Evolutionary conservation across 176 grass and related monocot species (phyloP).

Genomic region (Pontederia crassipes): DNA sequence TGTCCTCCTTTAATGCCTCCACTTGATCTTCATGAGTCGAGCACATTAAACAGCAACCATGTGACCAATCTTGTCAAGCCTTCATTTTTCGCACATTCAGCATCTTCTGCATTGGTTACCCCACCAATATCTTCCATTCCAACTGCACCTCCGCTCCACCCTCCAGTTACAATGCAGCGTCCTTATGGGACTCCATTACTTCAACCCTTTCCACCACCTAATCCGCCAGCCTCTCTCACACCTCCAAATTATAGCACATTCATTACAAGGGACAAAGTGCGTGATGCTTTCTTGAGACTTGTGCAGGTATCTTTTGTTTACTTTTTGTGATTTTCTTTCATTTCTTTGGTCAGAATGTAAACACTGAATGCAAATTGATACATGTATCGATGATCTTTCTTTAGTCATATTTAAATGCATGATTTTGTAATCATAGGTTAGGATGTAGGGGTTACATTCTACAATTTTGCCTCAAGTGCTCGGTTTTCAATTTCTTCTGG

Average conservation of each 20-base stretch:
- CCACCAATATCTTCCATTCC: conserved; percentile 15
- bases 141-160: conserved; percentile 29
- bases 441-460: no score
- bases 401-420: no score
- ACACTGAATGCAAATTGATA: no score
- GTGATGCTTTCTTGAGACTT: conserved; percentile 32
- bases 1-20: not conserved
- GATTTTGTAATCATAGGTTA: not conserved
- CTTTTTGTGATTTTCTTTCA: not conserved
- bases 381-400: no score
- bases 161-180: conserved; percentile 24
- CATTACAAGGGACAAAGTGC: conserved; percentile 40
- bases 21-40: not conserved
- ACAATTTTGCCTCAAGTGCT: no score
- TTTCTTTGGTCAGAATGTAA: not conserved
- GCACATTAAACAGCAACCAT: not conserved
- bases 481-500: not conserved
- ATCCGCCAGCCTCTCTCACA: conserved; percentile 20
- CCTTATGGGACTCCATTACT: conserved; percentile 23
- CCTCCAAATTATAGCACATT: conserved; percentile 20
- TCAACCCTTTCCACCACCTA: conserved; percentile 30
- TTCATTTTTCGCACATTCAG: conserved; percentile 16
- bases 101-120: conserved; percentile 20
- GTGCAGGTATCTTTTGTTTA: conserved; percentile 28
- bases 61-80: conserved; percentile 17